phyloP scores from a whole-genome alignment of 176 grass and related monocot species.

The Oropetium thomaeum region DNA sequence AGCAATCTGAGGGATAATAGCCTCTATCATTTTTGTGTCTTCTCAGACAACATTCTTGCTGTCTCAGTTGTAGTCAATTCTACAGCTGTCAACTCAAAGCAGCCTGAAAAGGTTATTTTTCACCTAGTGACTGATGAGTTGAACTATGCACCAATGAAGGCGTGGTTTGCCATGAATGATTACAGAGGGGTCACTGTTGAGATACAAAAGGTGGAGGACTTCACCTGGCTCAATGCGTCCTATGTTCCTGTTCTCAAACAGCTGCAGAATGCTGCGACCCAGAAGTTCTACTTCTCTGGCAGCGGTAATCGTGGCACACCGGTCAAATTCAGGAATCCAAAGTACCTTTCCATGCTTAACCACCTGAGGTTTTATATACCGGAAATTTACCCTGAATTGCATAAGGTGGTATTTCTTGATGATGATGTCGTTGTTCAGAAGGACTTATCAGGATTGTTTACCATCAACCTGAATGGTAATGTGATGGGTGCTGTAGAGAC shows the following conservation, averaged over 20 bases:
- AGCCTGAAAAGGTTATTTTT: slow-evolving; percentile 81
- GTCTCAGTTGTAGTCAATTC: slow-evolving; percentile 88
- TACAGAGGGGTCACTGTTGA: slow-evolving; percentile 80
- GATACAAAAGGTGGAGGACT: slow-evolving; percentile 89
- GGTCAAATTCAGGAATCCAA: slow-evolving; percentile 97
- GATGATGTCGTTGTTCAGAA: slow-evolving; percentile 94
- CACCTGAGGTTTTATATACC: slow-evolving; percentile 97
- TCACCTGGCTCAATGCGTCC: slow-evolving; percentile 87
- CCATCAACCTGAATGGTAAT: slow-evolving; percentile 82
- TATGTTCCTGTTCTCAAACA: slow-evolving; percentile 97
- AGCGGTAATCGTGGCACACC: slow-evolving; percentile 65
- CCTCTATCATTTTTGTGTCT: slow-evolving; percentile 89
- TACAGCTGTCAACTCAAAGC: slow-evolving; percentile 68
- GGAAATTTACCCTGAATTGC: slow-evolving; percentile 85
- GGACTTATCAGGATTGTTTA: slow-evolving; percentile 78
- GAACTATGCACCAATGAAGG: slow-evolving; percentile 88
- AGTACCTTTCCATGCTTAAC: slow-evolving; percentile 98
- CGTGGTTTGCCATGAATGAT: slow-evolving; percentile 88
- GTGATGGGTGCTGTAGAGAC: slow-evolving; percentile 99
- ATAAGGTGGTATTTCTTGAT: slow-evolving; percentile 93
- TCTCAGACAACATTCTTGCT: slow-evolving; percentile 96
- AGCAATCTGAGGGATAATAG: slow-evolving; percentile 72
- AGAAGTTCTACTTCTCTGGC: slow-evolving; percentile 95
- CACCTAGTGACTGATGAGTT: slow-evolving; percentile 97
- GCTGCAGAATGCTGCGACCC: slow-evolving; percentile 84